Conservation (phyloP, 1,284 basidiomycete genomes). For the Sphagnurus paluster region DNA sequence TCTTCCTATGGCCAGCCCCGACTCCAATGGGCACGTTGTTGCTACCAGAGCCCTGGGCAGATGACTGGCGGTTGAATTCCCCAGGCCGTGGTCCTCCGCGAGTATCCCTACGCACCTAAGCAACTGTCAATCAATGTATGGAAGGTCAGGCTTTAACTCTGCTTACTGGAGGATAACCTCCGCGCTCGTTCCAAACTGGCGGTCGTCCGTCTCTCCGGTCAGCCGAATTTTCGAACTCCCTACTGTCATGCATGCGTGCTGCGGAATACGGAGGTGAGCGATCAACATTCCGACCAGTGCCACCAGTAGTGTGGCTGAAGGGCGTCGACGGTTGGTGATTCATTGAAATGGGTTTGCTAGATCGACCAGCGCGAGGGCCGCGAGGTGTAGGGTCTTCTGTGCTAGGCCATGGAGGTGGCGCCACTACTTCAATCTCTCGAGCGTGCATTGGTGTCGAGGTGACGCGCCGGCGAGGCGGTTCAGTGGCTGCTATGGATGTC, state of each 20-base stretch:
- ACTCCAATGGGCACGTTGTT: slow-evolving; percentile 40
- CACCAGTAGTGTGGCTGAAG: neutral
- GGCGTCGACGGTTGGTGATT: neutral
- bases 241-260: slow-evolving; percentile 10
- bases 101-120: slow-evolving; percentile 17
- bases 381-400: slow-evolving; percentile 22
- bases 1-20: slow-evolving; percentile 14
- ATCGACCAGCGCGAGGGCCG: slow-evolving; percentile 27
- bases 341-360: neutral
- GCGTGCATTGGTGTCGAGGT: slow-evolving; percentile 11
- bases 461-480: slow-evolving; percentile 12
- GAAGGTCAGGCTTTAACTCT: slow-evolving; percentile 7
- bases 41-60: slow-evolving; percentile 29
- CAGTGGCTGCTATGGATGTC: too few species aligned
- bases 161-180: slow-evolving; percentile 8
- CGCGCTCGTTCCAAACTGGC: slow-evolving; percentile 11
- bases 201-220: slow-evolving; percentile 6
- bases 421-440: slow-evolving; percentile 14
- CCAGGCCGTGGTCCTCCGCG: slow-evolving; percentile 13
- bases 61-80: slow-evolving; percentile 16
- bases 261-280: slow-evolving; percentile 25
- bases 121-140: neutral
- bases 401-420: slow-evolving; percentile 22
- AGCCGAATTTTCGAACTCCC: slow-evolving; percentile 11
- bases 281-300: slow-evolving; percentile 8